Base-by-base conservation (phyloP, 108 stramenopile species). In the Phaeodactylum tricornutum region DNA sequence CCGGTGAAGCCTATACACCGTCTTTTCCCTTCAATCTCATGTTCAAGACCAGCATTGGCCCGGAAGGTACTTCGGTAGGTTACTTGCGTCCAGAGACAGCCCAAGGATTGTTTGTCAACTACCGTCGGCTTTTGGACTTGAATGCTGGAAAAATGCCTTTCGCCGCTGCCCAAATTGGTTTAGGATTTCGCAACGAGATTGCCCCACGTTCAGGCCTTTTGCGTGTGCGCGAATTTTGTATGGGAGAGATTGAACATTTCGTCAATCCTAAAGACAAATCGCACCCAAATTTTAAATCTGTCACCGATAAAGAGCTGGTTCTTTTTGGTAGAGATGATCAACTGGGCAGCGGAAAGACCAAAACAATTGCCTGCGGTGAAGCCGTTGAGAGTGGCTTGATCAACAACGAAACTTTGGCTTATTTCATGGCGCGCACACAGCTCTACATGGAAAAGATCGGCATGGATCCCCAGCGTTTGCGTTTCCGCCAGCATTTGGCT, bases 161-260 rank as follows among this genome's bases (percentile, higher is more conserved):
- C 62, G 99, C 99, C 11, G 97, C 99, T 17, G 91, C 94, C 26
- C 97, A 99, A 74, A 92, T 98, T 59, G 99, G 99, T 34, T 67
- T 92, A 38, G 99, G 97, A 16, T 99, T 97, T 67, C 91, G 97
- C 36, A 99, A 99, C 61, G 98, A 99, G 78, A 99, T 99, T 67
- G 91, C 96, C 50, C 99, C 99, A 14, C 87, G 94, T 49, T 77
- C 76, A 28, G 99, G 99, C 27, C 85, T 99, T 20, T 72, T 99
- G 38, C 93, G 99, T 37, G 99, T 99, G 35, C 88, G 99, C 38
- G 99, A 99, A 77, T 99, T 99, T 62, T 93, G 91, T 76, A 96
- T 96, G 95, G 97, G 84, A 29, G 92, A 99, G 69, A 99, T 99
- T 51, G 99, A 99, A 61, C 99, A 99, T 63, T 99, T 99, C 72